Evolutionary conservation across 148 eudicot species (phyloP).

Genomic region (Beta vulgaris): DNA sequence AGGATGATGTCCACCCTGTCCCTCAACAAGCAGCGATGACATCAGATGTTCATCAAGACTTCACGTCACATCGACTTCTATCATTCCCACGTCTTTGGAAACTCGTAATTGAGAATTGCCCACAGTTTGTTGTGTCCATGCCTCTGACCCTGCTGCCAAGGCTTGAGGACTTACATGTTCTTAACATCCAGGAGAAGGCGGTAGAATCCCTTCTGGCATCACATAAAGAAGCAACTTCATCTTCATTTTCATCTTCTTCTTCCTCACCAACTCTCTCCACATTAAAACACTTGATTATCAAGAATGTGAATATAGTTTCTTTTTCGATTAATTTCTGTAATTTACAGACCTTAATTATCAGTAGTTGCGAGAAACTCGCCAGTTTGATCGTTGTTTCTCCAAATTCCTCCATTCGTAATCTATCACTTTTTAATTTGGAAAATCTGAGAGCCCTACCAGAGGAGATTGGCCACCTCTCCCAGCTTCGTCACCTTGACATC

Average conservation of each 20-base stretch:
- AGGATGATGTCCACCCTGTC: too few relatives aligned
- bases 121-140: not conserved
- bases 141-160: not conserved
- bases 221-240: not conserved
- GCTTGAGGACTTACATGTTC: not conserved
- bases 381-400: not conserved
- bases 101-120: not conserved
- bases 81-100: not conserved
- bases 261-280: not conserved
- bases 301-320: not conserved
- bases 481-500: not conserved
- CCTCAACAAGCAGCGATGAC: too few relatives aligned
- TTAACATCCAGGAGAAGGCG: not conserved
- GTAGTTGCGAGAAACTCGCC: not conserved
- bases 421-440: not conserved
- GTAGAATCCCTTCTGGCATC: not conserved
- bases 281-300: not conserved
- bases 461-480: not conserved
- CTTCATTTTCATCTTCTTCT: not conserved
- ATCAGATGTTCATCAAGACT: too few relatives aligned
- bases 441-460: conserved; percentile 1
- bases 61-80: not conserved
- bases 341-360: not conserved
- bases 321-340: not conserved
- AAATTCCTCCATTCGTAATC: not conserved